Conservation (phyloP, 257 asterid genomes). For the Penstemon davidsonii region DNA sequence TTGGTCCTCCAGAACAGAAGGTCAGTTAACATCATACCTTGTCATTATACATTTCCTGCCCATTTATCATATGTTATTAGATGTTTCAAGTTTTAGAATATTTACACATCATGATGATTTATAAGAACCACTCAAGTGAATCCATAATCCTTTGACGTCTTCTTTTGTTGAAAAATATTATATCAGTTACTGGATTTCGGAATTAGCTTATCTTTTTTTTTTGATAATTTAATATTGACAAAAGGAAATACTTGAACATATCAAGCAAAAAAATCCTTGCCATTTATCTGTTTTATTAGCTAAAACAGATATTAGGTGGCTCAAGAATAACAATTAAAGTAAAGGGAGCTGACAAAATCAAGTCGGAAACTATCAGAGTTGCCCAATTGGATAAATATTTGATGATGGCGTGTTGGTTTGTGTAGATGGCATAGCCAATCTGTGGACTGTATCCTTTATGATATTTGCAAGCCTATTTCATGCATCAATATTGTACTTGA, state of each 20-base stretch:
- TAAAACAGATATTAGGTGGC: no score
- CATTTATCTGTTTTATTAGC: conserved; percentile 1
- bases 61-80: neutral
- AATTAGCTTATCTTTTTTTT: neutral
- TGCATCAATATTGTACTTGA: no score
- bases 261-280: neutral
- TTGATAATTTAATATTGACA: conserved; percentile 1
- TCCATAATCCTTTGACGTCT: neutral
- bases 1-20: conserved; percentile 91
- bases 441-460: no score
- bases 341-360: no score
- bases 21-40: conserved; percentile 37
- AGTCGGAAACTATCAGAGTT: no score
- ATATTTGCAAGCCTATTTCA: no score
- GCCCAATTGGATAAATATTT: no score
- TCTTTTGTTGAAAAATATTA: neutral
- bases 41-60: neutral
- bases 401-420: no score
- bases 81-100: neutral
- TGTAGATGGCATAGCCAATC: no score
- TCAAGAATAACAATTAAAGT: no score
- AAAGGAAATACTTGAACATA: neutral
- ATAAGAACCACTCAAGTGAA: neutral
- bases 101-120: neutral
- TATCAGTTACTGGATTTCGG: conserved; percentile 5